Conservation (phyloP, 305 asterid genomes). For the Caryopteris hybrid region DNA sequence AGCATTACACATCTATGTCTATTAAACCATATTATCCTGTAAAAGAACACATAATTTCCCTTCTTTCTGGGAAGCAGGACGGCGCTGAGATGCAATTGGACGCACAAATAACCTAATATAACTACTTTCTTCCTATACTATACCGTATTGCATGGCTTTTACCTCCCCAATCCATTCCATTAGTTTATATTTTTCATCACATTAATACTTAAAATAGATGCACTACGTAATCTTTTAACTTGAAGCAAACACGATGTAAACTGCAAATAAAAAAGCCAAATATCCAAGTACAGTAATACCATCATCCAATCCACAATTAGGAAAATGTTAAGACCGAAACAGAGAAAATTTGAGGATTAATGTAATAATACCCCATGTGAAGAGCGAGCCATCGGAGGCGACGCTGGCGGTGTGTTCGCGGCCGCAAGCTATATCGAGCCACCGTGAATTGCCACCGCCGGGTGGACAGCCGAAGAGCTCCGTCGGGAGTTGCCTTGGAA, state of each 20-base stretch:
- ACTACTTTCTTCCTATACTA: background rate
- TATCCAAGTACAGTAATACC: background rate
- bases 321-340: background rate
- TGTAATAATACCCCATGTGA: slow-evolving; percentile 79
- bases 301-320: slow-evolving; percentile 5
- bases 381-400: slow-evolving; percentile 88
- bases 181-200: background rate
- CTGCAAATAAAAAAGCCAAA: background rate
- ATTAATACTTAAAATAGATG: background rate
- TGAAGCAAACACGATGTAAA: background rate
- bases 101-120: background rate
- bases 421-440: slow-evolving; percentile 94
- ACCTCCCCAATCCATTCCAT: slow-evolving; percentile 6
- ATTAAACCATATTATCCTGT: background rate
- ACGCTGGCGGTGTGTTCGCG: slow-evolving; percentile 90
- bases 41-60: background rate
- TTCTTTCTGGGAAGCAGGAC: background rate
- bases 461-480: slow-evolving; percentile 87
- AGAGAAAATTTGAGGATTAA: background rate
- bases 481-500: slow-evolving; percentile 81
- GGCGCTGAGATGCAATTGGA: background rate
- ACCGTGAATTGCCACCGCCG: slow-evolving; percentile 57
- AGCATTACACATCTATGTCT: background rate
- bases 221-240: background rate
- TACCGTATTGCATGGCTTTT: too few relatives aligned